Base-by-base conservation (phyloP, 192 early-diverging fungal genomes). In the Cetraspora pellucida region DNA sequence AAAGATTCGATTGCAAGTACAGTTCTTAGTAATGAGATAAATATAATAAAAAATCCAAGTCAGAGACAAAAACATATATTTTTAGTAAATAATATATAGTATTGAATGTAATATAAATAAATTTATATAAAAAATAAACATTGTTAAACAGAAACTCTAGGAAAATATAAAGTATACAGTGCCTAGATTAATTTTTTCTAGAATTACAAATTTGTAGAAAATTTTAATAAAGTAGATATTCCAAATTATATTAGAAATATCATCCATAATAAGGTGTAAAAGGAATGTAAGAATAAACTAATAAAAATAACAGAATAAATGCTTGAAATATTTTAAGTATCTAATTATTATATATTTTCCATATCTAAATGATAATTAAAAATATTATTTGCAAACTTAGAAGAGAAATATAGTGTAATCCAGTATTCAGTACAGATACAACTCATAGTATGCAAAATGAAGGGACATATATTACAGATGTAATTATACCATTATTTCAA, bases 381-480 rank as follows among this genome's bases (percentile, higher is more conserved):
- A 43, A 44, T 65, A 13, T n/a, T 65, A 19, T 43, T 19, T 45
- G 23, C n/a, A 65, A 43, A 65, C 44, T 43, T 70, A 70, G 49
- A 28, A 49, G 49, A 30, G 49, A 68, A 25, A 27, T 71, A 54
- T 70, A 13, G 13, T 46, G 44, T 54, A 71, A 71, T 71, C 49
- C 46, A 19, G 49, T 25, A 7, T 71, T 54, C n/a, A 21, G 3
- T 5, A 52, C 46, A 3, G 54, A 49, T 44, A 28, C n/a, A 27
- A 52, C 49, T 14, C 25, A 25, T 52, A 54, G 28, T 54, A n/a
- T 30, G 11, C 25, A 69, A 71, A 71, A 30, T 11, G 49, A 71
- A 55, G 69, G 27, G 14, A 71, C 25, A 16, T 71, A 71, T 54
- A 55, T 71, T 28, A 71, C 69, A 71, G 28, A 71, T 71, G 25